Base-by-base conservation (phyloP, 805 yeast genomes). In the Metschnikowia chrysomelidarum region DNA sequence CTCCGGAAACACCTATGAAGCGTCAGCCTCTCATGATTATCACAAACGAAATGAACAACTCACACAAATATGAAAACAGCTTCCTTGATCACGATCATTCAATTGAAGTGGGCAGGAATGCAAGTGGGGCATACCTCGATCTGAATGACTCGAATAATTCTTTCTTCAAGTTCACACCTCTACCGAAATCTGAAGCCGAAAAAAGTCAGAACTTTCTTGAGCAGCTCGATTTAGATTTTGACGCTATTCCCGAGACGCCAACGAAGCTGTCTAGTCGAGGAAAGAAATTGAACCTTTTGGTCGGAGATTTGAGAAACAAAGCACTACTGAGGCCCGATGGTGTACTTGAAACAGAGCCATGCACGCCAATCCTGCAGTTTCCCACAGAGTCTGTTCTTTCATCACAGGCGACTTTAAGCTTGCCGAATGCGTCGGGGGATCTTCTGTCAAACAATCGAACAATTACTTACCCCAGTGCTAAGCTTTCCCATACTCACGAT, bases 1-100 rank as follows among this genome's bases (percentile, higher is more conserved):
- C 71, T 1, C 73, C 73, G 0, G 72, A 67, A 31, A 67, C 73
- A 1, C 73, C 73, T 4, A 64, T 66, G 28, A 67, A 67, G 45
- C 57, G 57, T 37, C 67, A 66, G 35, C 71, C 73, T 3, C 51
- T 65, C 27, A 57, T 64, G 52, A 33, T 64, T 26, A 43, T 64
- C 29, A 57, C 58, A 29, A 58, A 47, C 19, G 47, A 46, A 19
- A 32, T 26, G 21, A 41, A 40, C 19, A 30, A 35, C 7, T 29
- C 45, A 4, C 40, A 29, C 25, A 46, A 46, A 7, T 31, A 26
- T 12, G 47, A 41, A 13, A 46, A 46, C 8, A 43, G 41, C 24
- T 47, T 46, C 13, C 18, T 39, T 19, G 37, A 24, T 18, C 36
- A 42, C 8, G 52, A 47, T 27, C 34, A 43, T 22, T 47, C 71